These are phyloP conservation scores for Penicillium herquei DNA, from an alignment of 495 filamentous ascomycete genomes.

Conservation along the genomic window DNA sequence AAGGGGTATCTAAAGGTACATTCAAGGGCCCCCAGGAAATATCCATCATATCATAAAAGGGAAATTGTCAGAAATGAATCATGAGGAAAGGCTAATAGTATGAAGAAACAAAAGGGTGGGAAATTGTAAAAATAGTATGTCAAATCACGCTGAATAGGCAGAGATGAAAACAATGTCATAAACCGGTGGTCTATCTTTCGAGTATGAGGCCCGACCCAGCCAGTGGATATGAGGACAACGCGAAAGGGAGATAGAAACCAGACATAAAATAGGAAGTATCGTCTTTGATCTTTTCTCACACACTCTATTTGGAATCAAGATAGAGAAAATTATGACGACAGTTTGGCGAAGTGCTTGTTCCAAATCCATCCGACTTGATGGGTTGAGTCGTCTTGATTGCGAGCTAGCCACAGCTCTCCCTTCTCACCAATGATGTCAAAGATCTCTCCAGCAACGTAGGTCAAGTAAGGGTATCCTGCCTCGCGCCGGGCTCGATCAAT, in stretches of 20 bases:
- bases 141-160: slow-evolving; percentile 1
- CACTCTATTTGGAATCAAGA: background rate
- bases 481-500: slow-evolving; percentile 89
- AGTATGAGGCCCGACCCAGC: background rate
- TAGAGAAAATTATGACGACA: slow-evolving; percentile 41
- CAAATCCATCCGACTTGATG: slow-evolving; percentile 94
- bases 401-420: slow-evolving; percentile 95
- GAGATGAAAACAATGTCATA: slow-evolving; percentile 4
- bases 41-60: slow-evolving; percentile 9
- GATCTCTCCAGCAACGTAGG: slow-evolving; percentile 89
- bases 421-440: slow-evolving; percentile 93
- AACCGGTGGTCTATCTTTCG: background rate
- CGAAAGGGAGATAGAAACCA: background rate
- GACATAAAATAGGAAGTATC: slow-evolving; percentile 1
- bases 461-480: slow-evolving; percentile 93
- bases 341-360: slow-evolving; percentile 92
- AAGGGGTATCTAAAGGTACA: slow-evolving; percentile 31
- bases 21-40: slow-evolving; percentile 13
- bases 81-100: background rate
- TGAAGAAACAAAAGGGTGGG: background rate
- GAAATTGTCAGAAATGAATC: slow-evolving; percentile 3
- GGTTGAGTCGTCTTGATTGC: slow-evolving; percentile 86
- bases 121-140: background rate
- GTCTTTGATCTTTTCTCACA: background rate
- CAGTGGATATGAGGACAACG: background rate